Percentiles rank a stretch among this genome's conserved stretches.
Evolutionary conservation across 192 early-diverging fungal genomes (phyloP).

Genomic region (Umbelopsis isabellina): DNA sequence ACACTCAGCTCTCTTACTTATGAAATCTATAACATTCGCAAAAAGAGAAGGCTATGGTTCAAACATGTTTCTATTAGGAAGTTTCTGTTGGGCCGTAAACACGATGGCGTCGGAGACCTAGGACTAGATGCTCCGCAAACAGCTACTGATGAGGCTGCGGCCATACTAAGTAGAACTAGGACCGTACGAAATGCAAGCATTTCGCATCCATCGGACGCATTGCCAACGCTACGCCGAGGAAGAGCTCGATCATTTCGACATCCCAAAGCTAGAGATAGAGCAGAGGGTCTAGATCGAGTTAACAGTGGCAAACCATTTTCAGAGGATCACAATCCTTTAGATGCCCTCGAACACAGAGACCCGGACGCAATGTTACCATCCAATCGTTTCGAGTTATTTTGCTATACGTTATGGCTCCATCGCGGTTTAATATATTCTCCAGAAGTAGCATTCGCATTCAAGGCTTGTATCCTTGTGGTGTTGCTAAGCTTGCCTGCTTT

Average conservation of each 20-base stretch:
- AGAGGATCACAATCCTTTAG: slow-evolving; percentile 18
- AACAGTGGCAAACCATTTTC: background rate
- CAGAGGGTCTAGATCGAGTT: background rate
- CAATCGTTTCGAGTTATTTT: slow-evolving; percentile 32
- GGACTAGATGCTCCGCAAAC: slow-evolving; percentile 5
- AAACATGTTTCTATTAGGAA: slow-evolving; percentile 22
- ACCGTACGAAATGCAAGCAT: background rate
- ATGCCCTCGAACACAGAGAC: slow-evolving; percentile 30
- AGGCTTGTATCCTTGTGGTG: slow-evolving; percentile 33
- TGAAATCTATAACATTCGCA: slow-evolving; percentile 27
- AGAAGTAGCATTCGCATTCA: slow-evolving; percentile 35
- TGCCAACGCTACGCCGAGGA: background rate
- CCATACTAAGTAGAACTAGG: background rate
- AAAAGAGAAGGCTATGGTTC: slow-evolving; percentile 26
- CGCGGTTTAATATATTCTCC: slow-evolving; percentile 28
- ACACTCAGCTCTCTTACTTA: slow-evolving; percentile 34
- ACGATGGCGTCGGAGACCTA: background rate
- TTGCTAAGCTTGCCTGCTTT: slow-evolving; percentile 37
- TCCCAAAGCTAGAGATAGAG: background rate
- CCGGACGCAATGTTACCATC: slow-evolving; percentile 36
- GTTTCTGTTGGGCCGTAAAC: slow-evolving; percentile 11
- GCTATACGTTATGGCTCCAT: slow-evolving; percentile 27
- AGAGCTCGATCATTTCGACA: slow-evolving; percentile 5
- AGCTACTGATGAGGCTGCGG: background rate
- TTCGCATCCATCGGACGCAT: background rate